Evolutionary conservation across 2,329 filamentous ascomycete genomes (phyloP).

Genomic region (Fusarium beomiforme): DNA sequence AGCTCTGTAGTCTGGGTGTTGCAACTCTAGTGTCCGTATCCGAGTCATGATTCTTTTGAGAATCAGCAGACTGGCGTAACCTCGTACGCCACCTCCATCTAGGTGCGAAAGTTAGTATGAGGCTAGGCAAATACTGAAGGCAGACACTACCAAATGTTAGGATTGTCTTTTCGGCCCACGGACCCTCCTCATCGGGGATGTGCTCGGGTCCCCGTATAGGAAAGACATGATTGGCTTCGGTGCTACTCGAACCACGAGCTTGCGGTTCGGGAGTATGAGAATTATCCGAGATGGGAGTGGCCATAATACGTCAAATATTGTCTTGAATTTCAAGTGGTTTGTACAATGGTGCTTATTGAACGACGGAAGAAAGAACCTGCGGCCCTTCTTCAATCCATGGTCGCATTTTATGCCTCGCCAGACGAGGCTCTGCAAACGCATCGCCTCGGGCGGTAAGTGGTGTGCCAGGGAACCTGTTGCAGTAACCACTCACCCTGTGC

Average conservation of each 20-base stretch:
- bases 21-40: neutral
- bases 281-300: fast-evolving
- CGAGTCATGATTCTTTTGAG: neutral
- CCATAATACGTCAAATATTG: neutral
- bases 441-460: neutral
- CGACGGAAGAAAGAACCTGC: neutral
- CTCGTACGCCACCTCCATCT: neutral
- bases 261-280: fast-evolving
- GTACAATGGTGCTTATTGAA: neutral
- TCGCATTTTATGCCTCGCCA: neutral
- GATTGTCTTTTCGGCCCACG: neutral
- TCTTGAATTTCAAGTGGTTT: no score
- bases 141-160: neutral
- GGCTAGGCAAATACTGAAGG: neutral
- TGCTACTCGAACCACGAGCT: neutral
- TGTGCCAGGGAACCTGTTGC: neutral
- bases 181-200: fast-evolving
- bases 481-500: neutral
- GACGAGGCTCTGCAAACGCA: neutral
- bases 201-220: neutral
- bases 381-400: neutral
- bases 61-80: neutral
- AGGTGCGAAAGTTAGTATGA: fast-evolving
- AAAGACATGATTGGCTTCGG: fast-evolving
- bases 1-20: neutral